Percentiles rank a stretch among this genome's conserved stretches.
These are phyloP conservation scores for Lycium barbarum DNA, from an alignment of 257 asterid species.

Conservation along the genomic window DNA sequence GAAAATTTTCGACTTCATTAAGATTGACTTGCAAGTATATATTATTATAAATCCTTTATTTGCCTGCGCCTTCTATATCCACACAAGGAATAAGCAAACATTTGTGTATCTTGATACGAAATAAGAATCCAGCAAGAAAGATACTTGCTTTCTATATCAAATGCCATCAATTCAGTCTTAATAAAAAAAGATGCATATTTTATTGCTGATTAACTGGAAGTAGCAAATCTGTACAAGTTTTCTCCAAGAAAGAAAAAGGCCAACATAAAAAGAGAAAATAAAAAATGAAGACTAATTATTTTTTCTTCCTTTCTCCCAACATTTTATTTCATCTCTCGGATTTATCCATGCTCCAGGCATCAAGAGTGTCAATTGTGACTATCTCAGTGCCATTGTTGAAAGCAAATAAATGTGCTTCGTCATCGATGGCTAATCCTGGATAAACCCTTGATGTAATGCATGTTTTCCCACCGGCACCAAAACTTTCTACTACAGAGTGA, in stretches of 20 bases:
- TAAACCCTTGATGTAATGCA: slow-evolving; percentile 17
- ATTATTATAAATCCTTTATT: background rate
- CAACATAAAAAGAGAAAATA: background rate
- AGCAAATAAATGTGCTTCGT: background rate
- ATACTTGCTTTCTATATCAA: background rate
- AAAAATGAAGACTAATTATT: background rate
- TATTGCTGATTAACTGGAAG: background rate
- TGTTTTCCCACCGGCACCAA: slow-evolving; percentile 6
- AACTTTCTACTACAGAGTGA: background rate
- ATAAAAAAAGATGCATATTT: background rate
- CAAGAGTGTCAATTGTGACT: slow-evolving; percentile 1
- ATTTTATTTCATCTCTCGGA: background rate
- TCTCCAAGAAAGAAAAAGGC: too few species aligned
- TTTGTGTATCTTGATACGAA: background rate
- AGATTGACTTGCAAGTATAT: background rate
- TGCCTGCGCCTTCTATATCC: background rate
- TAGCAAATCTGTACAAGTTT: background rate
- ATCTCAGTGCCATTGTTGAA: slow-evolving; percentile 31
- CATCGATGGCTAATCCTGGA: slow-evolving; percentile 1
- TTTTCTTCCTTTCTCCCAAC: background rate
- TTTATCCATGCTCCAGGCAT: slow-evolving; percentile 32
- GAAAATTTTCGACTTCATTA: background rate
- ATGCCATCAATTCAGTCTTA: background rate
- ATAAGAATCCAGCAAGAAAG: background rate
- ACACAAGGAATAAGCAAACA: background rate